Evolutionary conservation across 1,284 basidiomycete genomes (phyloP), one percentile per base, ranked within the genome.

Genomic region (Meripilus lineatus): DNA sequence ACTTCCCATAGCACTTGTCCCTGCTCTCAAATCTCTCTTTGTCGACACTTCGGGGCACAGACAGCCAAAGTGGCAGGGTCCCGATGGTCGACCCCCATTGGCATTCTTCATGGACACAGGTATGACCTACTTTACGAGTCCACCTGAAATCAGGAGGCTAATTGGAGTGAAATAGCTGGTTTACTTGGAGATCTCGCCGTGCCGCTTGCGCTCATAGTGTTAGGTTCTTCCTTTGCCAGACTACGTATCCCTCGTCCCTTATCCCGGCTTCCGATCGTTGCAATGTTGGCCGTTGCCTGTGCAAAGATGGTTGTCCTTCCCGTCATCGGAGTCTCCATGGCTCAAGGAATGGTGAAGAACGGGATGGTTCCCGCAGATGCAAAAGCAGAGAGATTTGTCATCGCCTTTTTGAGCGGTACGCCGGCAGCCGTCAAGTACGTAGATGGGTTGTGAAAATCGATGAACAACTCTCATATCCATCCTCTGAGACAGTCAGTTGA

Each of bases 151-250:
- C n/a, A n/a, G n/a, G n/a, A n/a, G n/a, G n/a, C n/a, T n/a, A n/a
- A n/a, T n/a, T n/a, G n/a, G n/a, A n/a, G n/a, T n/a, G n/a, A n/a
- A n/a, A n/a, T n/a, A n/a, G n/a, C n/a, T 2, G 41, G 23, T 2
- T 75, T 78, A 52, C 47, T 79, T 5, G 78, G 77, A 1, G 64
- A 57, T 2, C 70, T 78, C 2, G 65, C 70, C 1, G 68, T 81
- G n/a, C 79, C 79, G 0, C 61, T 77, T 10, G 71, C 69, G 3
- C 62, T 82, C 40, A 67, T 79, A 17, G 62, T 80, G 7, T 66
- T 82, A 1, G 79, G 79, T 1, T 72, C 72, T 1, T 71, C 71
- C 15, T 76, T 82, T 50, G 75, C 76, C 1, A 63, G 74, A 5
- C 56, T 80, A 35, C 59, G 64, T 22, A 58, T 74, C 2, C 68